Conservation (phyloP, 805 yeast genomes). For the Candida succiphila region DNA sequence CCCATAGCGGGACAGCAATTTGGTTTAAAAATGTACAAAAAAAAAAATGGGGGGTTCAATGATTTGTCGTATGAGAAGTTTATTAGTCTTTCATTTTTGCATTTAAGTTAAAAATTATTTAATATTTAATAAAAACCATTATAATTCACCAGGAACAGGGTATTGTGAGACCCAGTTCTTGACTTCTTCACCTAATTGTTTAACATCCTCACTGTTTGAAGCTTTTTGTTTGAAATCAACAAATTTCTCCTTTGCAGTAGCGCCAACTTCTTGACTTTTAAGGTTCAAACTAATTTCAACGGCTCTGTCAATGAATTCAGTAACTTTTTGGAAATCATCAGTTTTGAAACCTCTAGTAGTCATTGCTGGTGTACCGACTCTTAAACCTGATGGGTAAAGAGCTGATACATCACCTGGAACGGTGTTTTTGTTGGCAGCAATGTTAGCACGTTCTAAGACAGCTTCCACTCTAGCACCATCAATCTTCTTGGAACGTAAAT, state of each 20-base stretch:
- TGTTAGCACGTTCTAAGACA: constrained; percentile 79
- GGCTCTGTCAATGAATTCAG: constrained; percentile 70
- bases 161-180: constrained; percentile 60
- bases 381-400: constrained; percentile 88
- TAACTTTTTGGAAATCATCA: constrained; percentile 73
- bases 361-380: constrained; percentile 99
- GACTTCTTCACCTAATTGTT: constrained; percentile 54
- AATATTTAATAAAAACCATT: constrained; percentile 1
- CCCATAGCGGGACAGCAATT: too few species aligned
- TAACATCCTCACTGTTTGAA: constrained; percentile 50
- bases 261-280: constrained; percentile 50
- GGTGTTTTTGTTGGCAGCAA: constrained; percentile 93
- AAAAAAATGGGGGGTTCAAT: too few species aligned
- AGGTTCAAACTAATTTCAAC: constrained; percentile 57
- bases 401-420: constrained; percentile 97
- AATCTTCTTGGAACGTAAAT: constrained; percentile 65
- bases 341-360: constrained; percentile 86
- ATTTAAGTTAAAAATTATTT: background rate
- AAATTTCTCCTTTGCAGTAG: constrained; percentile 47
- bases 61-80: too few species aligned
- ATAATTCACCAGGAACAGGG: constrained; percentile 83
- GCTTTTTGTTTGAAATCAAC: constrained; percentile 67
- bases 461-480: constrained; percentile 97
- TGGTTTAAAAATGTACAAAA: too few species aligned
- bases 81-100: background rate